phyloP scores from a whole-genome alignment of 352 stramenopile genomes.

The Globisporangium yorkense region DNA sequence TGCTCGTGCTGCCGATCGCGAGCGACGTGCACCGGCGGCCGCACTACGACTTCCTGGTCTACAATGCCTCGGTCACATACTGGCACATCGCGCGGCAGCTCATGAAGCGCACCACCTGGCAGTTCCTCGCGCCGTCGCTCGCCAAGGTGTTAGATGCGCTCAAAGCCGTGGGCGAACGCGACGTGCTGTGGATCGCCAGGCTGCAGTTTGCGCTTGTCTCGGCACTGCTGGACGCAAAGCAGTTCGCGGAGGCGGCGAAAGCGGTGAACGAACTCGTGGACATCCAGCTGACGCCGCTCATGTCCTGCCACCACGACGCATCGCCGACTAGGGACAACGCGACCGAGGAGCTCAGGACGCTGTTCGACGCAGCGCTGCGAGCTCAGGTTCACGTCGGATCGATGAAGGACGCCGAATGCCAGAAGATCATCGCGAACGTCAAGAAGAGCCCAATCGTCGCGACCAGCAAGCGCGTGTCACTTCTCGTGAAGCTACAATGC shows the following conservation, averaged over 20 bases:
- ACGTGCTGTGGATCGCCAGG: slow-evolving; percentile 58
- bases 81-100: slow-evolving; percentile 81
- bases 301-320: slow-evolving; percentile 16
- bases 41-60: slow-evolving; percentile 88
- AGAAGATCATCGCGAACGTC: slow-evolving; percentile 60
- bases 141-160: slow-evolving; percentile 62
- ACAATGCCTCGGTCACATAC: slow-evolving; percentile 87
- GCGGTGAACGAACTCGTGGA: slow-evolving; percentile 64
- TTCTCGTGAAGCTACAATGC: slow-evolving; percentile 64
- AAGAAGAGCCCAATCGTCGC: slow-evolving; percentile 29
- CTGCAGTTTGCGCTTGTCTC: slow-evolving; percentile 66
- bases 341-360: slow-evolving; percentile 18
- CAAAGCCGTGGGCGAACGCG: slow-evolving; percentile 56
- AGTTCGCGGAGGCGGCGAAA: slow-evolving; percentile 48
- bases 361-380: slow-evolving; percentile 65
- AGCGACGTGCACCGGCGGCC: slow-evolving; percentile 47
- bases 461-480: slow-evolving; percentile 31
- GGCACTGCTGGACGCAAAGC: slow-evolving; percentile 63
- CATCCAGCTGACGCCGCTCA: slow-evolving; percentile 38
- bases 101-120: slow-evolving; percentile 74
- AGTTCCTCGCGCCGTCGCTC: slow-evolving; percentile 69
- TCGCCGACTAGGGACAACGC: background rate
- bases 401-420: slow-evolving; percentile 70
- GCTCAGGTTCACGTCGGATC: slow-evolving; percentile 68
- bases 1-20: slow-evolving; percentile 71